A percentile compares a stretch with the other conserved stretches of the same genome.
Conservation (phyloP, 148 eudicot species). For the Persicaria maculosa region DNA sequence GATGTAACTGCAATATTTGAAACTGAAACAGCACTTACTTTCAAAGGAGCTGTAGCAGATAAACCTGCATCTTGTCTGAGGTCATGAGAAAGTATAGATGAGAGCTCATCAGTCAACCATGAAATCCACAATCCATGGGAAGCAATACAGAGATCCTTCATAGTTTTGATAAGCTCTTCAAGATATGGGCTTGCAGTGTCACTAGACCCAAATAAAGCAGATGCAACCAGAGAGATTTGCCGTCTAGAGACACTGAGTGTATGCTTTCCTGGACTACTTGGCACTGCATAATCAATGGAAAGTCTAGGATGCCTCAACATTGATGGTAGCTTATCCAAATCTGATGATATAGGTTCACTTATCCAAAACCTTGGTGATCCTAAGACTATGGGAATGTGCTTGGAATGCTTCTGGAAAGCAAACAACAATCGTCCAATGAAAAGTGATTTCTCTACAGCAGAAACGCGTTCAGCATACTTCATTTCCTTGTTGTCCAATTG, state of each 20-base stretch:
- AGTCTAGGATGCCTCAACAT: constrained; percentile 41
- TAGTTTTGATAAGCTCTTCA: constrained; percentile 53
- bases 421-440: constrained; percentile 80
- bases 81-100: constrained; percentile 41
- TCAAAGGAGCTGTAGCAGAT: constrained; percentile 52
- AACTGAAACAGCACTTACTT: constrained; percentile 40
- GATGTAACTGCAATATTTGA: not conserved
- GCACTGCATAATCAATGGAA: constrained; percentile 35
- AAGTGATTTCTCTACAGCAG: constrained; percentile 66
- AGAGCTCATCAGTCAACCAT: constrained; percentile 82
- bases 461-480: constrained; percentile 29
- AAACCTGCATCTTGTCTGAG: constrained; percentile 68
- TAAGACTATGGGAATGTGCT: constrained; percentile 68
- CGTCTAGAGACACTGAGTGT: constrained; percentile 40
- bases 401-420: constrained; percentile 84
- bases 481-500: constrained; percentile 35
- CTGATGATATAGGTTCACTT: constrained; percentile 33
- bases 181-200: constrained; percentile 68
- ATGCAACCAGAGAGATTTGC: constrained; percentile 49
- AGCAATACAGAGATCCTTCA: constrained; percentile 62
- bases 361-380: constrained; percentile 93
- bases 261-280: constrained; percentile 46
- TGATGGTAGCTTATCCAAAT: constrained; percentile 39
- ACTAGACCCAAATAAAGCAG: constrained; percentile 65
- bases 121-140: constrained; percentile 89